These are phyloP conservation scores for Hyaloscypha hepaticicola DNA, from an alignment of 495 filamentous ascomycete species.

Conservation along the genomic window DNA sequence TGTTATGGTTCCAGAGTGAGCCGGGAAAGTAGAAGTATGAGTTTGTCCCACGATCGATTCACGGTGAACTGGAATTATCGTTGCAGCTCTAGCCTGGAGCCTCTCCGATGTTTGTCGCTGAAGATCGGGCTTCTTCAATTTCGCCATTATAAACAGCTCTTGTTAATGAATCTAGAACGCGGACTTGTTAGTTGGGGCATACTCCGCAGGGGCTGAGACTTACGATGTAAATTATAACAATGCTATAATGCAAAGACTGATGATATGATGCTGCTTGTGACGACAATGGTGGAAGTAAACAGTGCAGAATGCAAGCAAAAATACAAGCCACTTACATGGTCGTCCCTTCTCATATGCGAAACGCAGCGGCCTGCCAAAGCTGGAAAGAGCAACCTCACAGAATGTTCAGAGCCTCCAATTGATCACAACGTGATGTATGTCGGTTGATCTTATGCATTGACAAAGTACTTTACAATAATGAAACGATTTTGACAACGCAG, in stretches of 20 bases:
- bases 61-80: conserved; percentile 2
- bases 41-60: conserved; percentile 2
- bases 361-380: neutral
- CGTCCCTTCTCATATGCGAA: neutral
- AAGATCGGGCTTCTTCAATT: neutral
- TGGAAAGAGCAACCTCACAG: neutral
- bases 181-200: neutral
- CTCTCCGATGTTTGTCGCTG: neutral
- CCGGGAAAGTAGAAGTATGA: neutral
- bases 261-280: neutral
- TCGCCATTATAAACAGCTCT: neutral
- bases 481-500: neutral
- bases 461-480: neutral
- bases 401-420: neutral
- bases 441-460: neutral
- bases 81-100: neutral
- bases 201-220: neutral
- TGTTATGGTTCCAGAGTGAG: neutral
- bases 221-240: neutral
- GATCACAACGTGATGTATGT: neutral
- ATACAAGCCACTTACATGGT: neutral
- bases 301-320: neutral
- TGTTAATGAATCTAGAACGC: neutral
- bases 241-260: conserved; percentile 8
- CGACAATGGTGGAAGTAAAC: neutral